A percentile compares a stretch with the other conserved stretches of the same genome.
These are phyloP conservation scores for Sporodiniella umbellata DNA, from an alignment of 371 early-diverging fungal species.

Conservation along the genomic window DNA sequence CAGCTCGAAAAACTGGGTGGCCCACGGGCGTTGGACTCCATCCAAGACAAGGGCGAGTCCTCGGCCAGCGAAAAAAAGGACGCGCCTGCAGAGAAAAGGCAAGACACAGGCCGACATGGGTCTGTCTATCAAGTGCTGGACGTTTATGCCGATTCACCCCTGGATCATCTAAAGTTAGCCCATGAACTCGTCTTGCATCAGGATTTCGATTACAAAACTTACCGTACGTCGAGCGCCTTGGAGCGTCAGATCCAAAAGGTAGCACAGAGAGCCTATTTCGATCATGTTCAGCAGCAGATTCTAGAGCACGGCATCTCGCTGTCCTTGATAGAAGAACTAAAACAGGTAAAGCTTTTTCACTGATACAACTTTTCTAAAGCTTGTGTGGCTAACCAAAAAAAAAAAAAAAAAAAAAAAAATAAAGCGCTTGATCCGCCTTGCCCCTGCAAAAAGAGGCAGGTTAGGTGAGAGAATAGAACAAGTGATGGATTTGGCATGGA, in stretches of 20 bases:
- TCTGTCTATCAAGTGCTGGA: constrained; percentile 13
- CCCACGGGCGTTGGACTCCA: constrained; percentile 18
- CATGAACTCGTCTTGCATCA: constrained; percentile 81
- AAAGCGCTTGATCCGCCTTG: no score
- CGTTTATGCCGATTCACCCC: constrained; percentile 10
- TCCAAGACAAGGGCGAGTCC: no score
- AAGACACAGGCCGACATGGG: constrained; percentile 13
- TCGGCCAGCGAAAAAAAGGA: no score
- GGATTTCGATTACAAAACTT: constrained; percentile 52
- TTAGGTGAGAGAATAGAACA: no score
- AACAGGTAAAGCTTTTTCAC: constrained; percentile 34
- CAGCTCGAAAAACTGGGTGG: constrained; percentile 32
- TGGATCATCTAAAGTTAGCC: constrained; percentile 68
- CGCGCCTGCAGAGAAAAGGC: constrained; percentile 12
- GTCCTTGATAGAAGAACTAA: constrained; percentile 52
- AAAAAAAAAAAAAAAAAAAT: neutral
- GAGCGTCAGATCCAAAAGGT: constrained; percentile 53
- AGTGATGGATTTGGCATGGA: constrained; percentile 53
- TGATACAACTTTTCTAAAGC: no score
- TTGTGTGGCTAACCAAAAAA: no score
- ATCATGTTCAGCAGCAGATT: constrained; percentile 52
- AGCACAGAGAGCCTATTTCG: constrained; percentile 67
- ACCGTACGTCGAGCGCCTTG: constrained; percentile 21
- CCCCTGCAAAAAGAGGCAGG: no score
- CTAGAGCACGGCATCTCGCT: constrained; percentile 30